Evolutionary conservation across 1,284 basidiomycete species (phyloP).

Genomic region (Heterobasidion parviporum): DNA sequence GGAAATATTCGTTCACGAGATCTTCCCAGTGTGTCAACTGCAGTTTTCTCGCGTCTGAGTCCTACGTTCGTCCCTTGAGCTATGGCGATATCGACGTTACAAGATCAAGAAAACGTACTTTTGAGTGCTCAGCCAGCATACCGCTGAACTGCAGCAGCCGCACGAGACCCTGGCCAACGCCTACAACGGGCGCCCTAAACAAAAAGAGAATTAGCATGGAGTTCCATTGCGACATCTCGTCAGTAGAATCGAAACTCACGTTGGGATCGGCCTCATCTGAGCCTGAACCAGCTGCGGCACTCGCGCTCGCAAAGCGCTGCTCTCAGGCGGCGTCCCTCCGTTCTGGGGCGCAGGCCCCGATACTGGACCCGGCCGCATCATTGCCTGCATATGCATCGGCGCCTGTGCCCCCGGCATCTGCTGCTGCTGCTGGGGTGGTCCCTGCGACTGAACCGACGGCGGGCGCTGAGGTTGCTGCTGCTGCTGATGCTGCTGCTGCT

Average conservation of each 20-base stretch:
- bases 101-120: conserved; percentile 22
- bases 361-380: background rate
- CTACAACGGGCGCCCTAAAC: conserved; percentile 21
- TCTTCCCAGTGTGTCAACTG: conserved; percentile 56
- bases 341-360: background rate
- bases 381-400: background rate
- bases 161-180: conserved; percentile 50
- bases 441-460: background rate
- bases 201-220: background rate
- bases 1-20: conserved; percentile 58
- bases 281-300: background rate
- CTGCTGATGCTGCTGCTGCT: background rate
- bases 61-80: background rate
- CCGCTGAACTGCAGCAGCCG: conserved; percentile 62
- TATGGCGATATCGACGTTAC: background rate
- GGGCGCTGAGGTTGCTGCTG: background rate
- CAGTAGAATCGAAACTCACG: background rate
- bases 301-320: background rate
- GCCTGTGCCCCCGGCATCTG: background rate
- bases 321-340: background rate
- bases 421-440: background rate
- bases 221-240: background rate
- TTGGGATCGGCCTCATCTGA: background rate
- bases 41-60: conserved; percentile 34
- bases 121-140: conserved; percentile 42